Evolutionary conservation across 345 rosid genomes (phyloP), one percentile per base, ranked within the genome.

Genomic region (Angophora floribunda): DNA sequence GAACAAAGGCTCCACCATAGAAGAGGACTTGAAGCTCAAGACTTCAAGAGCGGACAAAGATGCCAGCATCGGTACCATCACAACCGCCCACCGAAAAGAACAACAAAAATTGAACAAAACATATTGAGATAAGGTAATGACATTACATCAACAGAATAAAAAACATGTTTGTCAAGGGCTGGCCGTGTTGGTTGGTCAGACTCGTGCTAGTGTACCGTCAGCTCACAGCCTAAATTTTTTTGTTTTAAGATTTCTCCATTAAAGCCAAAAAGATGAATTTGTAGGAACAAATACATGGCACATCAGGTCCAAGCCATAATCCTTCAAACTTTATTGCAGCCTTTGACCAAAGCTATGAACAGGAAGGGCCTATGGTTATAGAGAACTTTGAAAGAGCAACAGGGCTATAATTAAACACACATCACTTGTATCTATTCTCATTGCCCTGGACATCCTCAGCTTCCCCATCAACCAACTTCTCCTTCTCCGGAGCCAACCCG

Each of bases 401-500:
- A 19, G 9, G 47, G 55, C 50, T 26, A 50, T 30, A 52, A 57
- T 13, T 44, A n/a, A 85, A 52, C 61, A 47, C 32, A 17, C 53
- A 45, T 86, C 89, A 89, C 85, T 89, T 85, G 75, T 13, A 63
- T 51, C 70, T 85, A 36, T 87, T 86, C 86, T 89, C 87, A 89
- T 88, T 88, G 86, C 85, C 70, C 53, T 86, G 49, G 55, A 88
- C 87, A 51, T 90, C 87, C 41, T 86, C 63, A 36, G 87, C 85
- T 24, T 79, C 86, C 51, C 87, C 89, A 86, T 53, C 89, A 24
- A 91, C 85, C 90, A 93, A 88, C 89, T 89, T 90, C 91, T 89
- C 93, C 67, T 87, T 89, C 92, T 92, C 93, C 14, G 87, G 70
- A n/a, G 47, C 88, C 47, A 87, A 89, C 32, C 89, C 90, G 15